Conservation (phyloP, 2,329 filamentous ascomycete species). For the Fusarium brachygibbosum region DNA sequence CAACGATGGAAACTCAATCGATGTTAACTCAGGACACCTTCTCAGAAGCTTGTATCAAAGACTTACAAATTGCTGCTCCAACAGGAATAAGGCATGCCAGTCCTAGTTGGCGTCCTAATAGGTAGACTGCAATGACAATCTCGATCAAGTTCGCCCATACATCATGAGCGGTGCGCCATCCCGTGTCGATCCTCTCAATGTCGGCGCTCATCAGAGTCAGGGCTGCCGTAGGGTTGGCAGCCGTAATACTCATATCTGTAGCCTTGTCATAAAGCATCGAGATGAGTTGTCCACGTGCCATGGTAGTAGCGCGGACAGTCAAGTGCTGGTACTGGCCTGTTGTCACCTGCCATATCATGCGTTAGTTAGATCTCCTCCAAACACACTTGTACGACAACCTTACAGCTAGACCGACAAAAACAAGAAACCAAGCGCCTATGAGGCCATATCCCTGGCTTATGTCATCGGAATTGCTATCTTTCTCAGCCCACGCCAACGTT, state of each 20-base stretch:
- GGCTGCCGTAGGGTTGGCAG: slow-evolving; percentile 54
- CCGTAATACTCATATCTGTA: slow-evolving; percentile 46
- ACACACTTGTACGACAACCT: accelerated
- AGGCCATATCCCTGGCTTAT: slow-evolving; percentile 36
- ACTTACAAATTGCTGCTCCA: slow-evolving; percentile 36
- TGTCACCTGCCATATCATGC: neutral
- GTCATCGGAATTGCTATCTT: slow-evolving; percentile 11
- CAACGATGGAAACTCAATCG: slow-evolving; percentile 39
- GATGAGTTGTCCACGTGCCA: slow-evolving; percentile 51
- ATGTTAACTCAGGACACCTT: neutral
- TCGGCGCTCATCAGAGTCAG: slow-evolving; percentile 63
- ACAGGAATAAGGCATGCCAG: slow-evolving; percentile 34
- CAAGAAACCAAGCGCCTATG: slow-evolving; percentile 41
- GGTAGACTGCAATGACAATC: slow-evolving; percentile 59
- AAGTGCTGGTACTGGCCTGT: slow-evolving; percentile 36
- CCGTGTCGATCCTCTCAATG: slow-evolving; percentile 56
- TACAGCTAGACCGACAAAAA: slow-evolving; percentile 36
- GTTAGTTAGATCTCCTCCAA: slow-evolving; percentile 7
- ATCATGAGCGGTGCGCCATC: slow-evolving; percentile 57
- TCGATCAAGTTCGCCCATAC: slow-evolving; percentile 59
- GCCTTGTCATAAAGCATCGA: slow-evolving; percentile 49
- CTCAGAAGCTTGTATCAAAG: accelerated
- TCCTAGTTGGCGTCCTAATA: slow-evolving; percentile 57
- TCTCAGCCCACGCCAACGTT: slow-evolving; percentile 26
- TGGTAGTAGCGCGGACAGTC: slow-evolving; percentile 49